Evolutionary conservation across 148 eudicot genomes (phyloP), one percentile per base, ranked within the genome.

Genomic region (Bassia scoparia): DNA sequence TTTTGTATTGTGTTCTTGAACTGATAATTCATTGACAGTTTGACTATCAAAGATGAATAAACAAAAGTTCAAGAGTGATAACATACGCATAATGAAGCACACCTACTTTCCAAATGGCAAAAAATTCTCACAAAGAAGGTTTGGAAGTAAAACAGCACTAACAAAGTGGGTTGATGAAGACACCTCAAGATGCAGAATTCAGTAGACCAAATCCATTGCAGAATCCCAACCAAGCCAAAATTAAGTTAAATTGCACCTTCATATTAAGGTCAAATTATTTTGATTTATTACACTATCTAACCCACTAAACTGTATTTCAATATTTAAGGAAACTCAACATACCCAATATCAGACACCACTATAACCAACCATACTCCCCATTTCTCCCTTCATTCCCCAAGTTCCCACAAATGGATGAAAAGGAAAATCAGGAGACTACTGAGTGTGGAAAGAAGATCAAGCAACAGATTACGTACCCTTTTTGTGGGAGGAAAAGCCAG

Each of bases 401-500:
- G n/a, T 20, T 52, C n/a, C 24, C 56, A 18, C 56, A 44, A 69
- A 91, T 88, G 96, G 88, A 74, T 67, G 86, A 77, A 41, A 74
- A 73, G 24, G 72, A 79, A 67, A 61, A 55, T 37, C 63, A 69
- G 0, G 79, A 83, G 50, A 43, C 23, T 43, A 70, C 16, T 6
- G 69, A 54, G 34, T 75, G 70, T 21, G 74, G 72, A 59, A 81
- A 75, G 76, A 78, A 77, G 79, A 73, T 67, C 56, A 83, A 72
- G 79, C 96, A 88, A 74, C 77, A 81, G 26, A 77, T 88, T 31
- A 88, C 90, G 70, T 94, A 55, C 98, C 98, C 1, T 94, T 94
- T 61, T 49, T 86, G n/a, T 91, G 98, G 98, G 98, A 94, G 83
- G 89, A 83, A 41, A 89, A 62, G 59, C 98, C 98, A 6, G 98